A percentile compares a stretch with the other conserved stretches of the same genome.
Conservation (phyloP, 805 yeast genomes). For the Torulaspora delbrueckii region DNA sequence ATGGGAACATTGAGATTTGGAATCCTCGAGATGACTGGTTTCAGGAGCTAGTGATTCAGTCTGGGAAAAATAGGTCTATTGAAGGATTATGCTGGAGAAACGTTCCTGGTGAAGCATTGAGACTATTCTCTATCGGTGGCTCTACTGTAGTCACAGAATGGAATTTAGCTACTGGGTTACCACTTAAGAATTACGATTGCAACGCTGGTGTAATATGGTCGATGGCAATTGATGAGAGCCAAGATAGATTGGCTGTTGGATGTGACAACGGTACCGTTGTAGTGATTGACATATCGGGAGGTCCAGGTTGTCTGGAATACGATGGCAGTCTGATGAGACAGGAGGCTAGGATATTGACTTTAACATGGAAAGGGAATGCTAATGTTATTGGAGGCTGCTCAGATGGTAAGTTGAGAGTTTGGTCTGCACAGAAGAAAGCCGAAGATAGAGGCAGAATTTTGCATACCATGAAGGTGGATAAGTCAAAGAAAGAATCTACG, state of each 20-base stretch:
- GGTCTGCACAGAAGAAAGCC: conserved; percentile 49
- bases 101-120: conserved; percentile 45
- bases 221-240: conserved; percentile 56
- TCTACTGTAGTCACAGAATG: conserved; percentile 89
- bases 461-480: conserved; percentile 88
- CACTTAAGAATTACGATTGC: conserved; percentile 74
- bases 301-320: conserved; percentile 76
- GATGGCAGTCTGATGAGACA: conserved; percentile 74
- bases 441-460: conserved; percentile 58
- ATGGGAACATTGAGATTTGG: conserved; percentile 96
- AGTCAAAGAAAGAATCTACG: conserved; percentile 77
- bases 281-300: conserved; percentile 77
- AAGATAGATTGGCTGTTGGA: conserved; percentile 72
- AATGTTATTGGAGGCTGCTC: conserved; percentile 88
- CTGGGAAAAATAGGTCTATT: conserved; percentile 77
- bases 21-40: conserved; percentile 79
- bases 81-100: conserved; percentile 85
- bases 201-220: conserved; percentile 95
- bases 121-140: conserved; percentile 92
- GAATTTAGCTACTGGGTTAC: conserved; percentile 72
- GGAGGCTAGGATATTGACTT: conserved; percentile 70
- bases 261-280: conserved; percentile 94
- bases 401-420: conserved; percentile 84
- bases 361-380: conserved; percentile 68
- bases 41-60: conserved; percentile 67